Evolutionary conservation across 2,329 filamentous ascomycete genomes (phyloP).

Genomic region (Sporothrix phasma): DNA sequence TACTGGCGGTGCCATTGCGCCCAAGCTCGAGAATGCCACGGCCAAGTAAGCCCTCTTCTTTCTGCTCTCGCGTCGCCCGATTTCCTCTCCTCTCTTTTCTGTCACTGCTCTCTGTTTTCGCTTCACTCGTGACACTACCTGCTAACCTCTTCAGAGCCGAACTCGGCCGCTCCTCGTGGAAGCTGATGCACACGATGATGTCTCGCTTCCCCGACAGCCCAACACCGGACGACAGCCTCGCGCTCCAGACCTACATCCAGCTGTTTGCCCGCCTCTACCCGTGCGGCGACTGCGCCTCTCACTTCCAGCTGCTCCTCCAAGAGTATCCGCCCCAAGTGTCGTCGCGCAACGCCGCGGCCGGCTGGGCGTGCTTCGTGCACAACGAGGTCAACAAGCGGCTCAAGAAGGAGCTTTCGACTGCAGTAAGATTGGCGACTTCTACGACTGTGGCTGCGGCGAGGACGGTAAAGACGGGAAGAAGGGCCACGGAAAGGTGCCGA

Average conservation of each 20-base stretch:
- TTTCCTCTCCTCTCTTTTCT: conserved; percentile 11
- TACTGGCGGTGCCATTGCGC: conserved; percentile 62
- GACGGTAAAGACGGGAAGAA: conserved; percentile 38
- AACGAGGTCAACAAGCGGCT: conserved; percentile 57
- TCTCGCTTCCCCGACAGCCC: conserved; percentile 58
- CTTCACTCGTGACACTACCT: not conserved
- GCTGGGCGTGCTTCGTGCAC: conserved; percentile 59
- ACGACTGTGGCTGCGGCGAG: conserved; percentile 63
- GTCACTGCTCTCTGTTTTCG: not conserved
- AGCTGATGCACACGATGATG: conserved; percentile 61
- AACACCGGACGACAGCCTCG: conserved; percentile 49
- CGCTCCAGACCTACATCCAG: conserved; percentile 55
- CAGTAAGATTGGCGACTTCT: conserved; percentile 58
- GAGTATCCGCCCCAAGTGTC: conserved; percentile 57
- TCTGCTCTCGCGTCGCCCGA: not conserved
- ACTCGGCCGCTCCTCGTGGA: conserved; percentile 59
- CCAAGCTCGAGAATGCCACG: conserved; percentile 74
- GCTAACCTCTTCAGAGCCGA: conserved; percentile 28
- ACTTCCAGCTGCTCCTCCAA: conserved; percentile 53
- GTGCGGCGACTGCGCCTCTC: conserved; percentile 58
- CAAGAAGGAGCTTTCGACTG: conserved; percentile 56
- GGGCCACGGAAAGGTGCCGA: conserved; percentile 19
- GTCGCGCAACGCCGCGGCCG: conserved; percentile 52
- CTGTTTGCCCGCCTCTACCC: conserved; percentile 61
- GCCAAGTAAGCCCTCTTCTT: conserved; percentile 57